Percentiles rank a stretch among this genome's conserved stretches.
These are phyloP conservation scores for Dalbergia oliveri DNA, from an alignment of 306 rosid genomes.

Conservation along the genomic window DNA sequence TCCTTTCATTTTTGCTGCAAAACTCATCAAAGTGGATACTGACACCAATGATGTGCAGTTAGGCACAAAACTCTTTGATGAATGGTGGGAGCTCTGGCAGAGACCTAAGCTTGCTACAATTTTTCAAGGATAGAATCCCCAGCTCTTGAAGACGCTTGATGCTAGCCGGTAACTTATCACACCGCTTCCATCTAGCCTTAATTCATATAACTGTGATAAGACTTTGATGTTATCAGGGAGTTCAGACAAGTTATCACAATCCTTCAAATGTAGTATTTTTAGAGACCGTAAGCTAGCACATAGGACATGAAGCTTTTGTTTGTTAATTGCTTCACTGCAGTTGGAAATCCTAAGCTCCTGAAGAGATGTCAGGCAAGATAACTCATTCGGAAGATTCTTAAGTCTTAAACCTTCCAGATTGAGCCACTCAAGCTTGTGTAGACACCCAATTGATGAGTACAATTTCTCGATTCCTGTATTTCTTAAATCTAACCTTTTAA, in stretches of 20 bases:
- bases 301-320: background rate
- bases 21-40: background rate
- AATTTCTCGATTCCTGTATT: background rate
- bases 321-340: background rate
- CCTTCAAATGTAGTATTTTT: background rate
- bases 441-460: slow-evolving; percentile 23
- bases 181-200: background rate
- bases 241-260: background rate
- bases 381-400: background rate
- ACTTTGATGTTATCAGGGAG: background rate
- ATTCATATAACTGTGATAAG: background rate
- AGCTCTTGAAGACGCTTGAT: background rate
- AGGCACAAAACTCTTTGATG: background rate
- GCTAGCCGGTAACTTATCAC: slow-evolving; percentile 21
- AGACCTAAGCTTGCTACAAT: slow-evolving; percentile 21
- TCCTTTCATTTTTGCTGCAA: background rate
- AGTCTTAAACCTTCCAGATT: slow-evolving; percentile 18
- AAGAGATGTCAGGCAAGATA: slow-evolving; percentile 19
- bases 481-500: background rate
- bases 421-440: background rate
- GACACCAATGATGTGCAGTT: slow-evolving; percentile 18
- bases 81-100: slow-evolving; percentile 42
- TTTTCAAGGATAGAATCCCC: fast-evolving
- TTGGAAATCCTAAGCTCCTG: background rate
- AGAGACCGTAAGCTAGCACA: background rate